These are phyloP conservation scores for Penicillium sp. DNA, from an alignment of 2,329 filamentous ascomycete species.

Conservation along the genomic window DNA sequence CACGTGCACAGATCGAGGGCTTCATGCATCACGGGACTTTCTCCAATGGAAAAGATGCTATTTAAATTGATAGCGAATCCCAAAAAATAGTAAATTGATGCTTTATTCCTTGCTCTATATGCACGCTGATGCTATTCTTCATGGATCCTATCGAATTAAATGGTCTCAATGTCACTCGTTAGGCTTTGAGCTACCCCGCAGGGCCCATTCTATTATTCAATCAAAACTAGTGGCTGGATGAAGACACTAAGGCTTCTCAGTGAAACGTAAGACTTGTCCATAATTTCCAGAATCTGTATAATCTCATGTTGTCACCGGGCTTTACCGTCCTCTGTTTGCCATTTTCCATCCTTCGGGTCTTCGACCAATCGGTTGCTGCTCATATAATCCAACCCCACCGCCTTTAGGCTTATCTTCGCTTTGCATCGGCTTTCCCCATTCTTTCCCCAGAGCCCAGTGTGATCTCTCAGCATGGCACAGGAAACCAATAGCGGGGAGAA, in stretches of 20 bases:
- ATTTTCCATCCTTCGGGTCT: conserved; percentile 1
- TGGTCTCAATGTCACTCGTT: neutral
- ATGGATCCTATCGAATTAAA: neutral
- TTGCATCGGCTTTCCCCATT: conserved; percentile 36
- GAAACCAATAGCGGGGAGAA: conserved; percentile 16
- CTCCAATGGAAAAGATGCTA: too few relatives aligned
- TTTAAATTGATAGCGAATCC: too few relatives aligned
- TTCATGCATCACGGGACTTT: too few relatives aligned
- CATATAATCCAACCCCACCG: conserved; percentile 28
- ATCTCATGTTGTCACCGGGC: neutral
- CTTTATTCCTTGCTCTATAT: too few relatives aligned
- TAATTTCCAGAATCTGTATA: neutral
- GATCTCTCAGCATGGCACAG: conserved; percentile 17
- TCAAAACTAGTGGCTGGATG: conserved; percentile 15
- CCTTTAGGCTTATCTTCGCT: conserved; percentile 35
- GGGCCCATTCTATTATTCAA: conserved; percentile 22
- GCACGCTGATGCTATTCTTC: too few relatives aligned
- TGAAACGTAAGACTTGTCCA: too few relatives aligned
- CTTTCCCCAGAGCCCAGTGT: conserved; percentile 15
- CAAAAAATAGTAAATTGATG: too few relatives aligned
- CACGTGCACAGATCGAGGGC: too few relatives aligned
- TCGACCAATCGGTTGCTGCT: conserved; percentile 14
- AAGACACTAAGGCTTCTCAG: neutral
- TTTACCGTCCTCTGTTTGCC: conserved; percentile 3
- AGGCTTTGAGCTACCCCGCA: conserved; percentile 26